Evolutionary conservation across 768 basidiomycete genomes (phyloP).

Genomic region (Boletus eberwhitei): DNA sequence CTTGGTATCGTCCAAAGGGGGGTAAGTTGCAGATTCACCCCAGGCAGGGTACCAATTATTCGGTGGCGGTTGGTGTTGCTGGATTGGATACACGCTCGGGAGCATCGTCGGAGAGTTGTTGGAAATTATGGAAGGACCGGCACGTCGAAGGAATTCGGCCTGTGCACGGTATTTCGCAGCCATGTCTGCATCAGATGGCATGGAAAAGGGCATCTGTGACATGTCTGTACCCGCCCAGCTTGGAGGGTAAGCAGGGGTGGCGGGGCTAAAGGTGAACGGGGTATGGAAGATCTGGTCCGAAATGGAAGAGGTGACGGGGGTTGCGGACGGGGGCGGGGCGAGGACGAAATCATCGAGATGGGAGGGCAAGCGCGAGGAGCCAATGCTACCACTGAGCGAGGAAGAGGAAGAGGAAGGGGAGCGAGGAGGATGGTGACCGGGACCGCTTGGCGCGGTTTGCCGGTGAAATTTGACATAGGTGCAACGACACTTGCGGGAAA

Average conservation of each 20-base stretch:
- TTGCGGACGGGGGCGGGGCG: constrained; percentile 33
- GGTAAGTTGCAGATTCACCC: constrained; percentile 25
- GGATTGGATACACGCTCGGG: constrained; percentile 17
- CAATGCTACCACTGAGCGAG: constrained; percentile 14
- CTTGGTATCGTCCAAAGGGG: constrained; percentile 30
- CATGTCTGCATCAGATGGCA: constrained; percentile 37
- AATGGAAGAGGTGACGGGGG: constrained; percentile 25
- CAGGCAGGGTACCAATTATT: constrained; percentile 25
- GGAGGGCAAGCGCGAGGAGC: constrained; percentile 27
- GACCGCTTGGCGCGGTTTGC: constrained; percentile 75
- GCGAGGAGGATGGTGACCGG: constrained; percentile 53
- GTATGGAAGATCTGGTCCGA: constrained; percentile 31
- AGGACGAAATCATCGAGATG: constrained; percentile 44
- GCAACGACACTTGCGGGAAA: constrained; percentile 66
- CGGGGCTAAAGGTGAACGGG: constrained; percentile 30
- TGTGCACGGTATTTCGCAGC: constrained; percentile 46
- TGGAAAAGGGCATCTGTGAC: constrained; percentile 17
- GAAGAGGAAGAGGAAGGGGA: constrained; percentile 34
- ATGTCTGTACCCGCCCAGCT: constrained; percentile 21
- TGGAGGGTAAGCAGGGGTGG: constrained; percentile 15
- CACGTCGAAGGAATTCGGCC: constrained; percentile 41
- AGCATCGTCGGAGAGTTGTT: constrained; percentile 3
- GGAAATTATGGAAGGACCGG: constrained; percentile 18
- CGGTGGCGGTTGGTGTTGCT: constrained; percentile 16
- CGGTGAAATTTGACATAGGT: constrained; percentile 82